These are phyloP conservation scores for Borovskyia barvae DNA, from an alignment of 208 protist genomes.

Conservation along the genomic window DNA sequence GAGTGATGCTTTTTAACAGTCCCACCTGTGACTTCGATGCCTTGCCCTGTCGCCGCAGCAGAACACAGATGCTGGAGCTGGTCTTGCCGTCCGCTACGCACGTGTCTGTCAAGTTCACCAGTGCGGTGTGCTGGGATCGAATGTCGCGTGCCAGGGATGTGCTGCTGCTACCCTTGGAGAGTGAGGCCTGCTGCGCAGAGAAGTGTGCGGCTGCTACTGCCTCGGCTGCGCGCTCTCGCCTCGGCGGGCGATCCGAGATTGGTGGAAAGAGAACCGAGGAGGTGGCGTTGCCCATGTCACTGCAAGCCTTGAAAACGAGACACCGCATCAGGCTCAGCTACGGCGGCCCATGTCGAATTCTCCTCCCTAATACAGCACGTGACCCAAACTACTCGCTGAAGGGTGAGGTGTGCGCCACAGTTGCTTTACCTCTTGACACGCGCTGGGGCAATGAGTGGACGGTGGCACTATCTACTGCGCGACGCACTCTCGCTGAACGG, in stretches of 20 bases:
- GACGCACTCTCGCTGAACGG: conserved; percentile 20
- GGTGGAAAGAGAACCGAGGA: not conserved
- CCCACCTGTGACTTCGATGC: conserved; percentile 14
- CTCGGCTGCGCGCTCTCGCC: not conserved
- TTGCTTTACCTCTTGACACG: conserved; percentile 30
- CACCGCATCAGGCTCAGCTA: conserved; percentile 9
- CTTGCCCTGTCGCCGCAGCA: conserved; percentile 17
- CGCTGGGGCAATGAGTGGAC: conserved; percentile 26
- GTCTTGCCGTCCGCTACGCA: conserved; percentile 13
- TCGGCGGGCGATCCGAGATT: not conserved
- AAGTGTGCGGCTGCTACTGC: too few relatives aligned
- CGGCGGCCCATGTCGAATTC: conserved; percentile 22
- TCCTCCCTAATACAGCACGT: conserved; percentile 15
- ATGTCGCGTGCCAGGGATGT: conserved; percentile 9
- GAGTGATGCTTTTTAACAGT: not conserved
- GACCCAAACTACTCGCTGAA: conserved; percentile 9
- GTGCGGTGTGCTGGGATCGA: conserved; percentile 5
- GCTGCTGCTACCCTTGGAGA: conserved; percentile 25
- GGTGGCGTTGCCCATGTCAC: conserved; percentile 4
- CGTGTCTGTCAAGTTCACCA: conserved; percentile 17
- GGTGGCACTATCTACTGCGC: conserved; percentile 16
- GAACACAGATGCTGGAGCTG: conserved; percentile 22
- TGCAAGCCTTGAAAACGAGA: conserved; percentile 4
- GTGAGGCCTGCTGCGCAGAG: conserved; percentile 4
- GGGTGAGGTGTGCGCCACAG: conserved; percentile 38